phyloP scores from a whole-genome alignment of 2,329 filamentous ascomycete species.

The Teratosphaeria pseudoeucalypti region DNA sequence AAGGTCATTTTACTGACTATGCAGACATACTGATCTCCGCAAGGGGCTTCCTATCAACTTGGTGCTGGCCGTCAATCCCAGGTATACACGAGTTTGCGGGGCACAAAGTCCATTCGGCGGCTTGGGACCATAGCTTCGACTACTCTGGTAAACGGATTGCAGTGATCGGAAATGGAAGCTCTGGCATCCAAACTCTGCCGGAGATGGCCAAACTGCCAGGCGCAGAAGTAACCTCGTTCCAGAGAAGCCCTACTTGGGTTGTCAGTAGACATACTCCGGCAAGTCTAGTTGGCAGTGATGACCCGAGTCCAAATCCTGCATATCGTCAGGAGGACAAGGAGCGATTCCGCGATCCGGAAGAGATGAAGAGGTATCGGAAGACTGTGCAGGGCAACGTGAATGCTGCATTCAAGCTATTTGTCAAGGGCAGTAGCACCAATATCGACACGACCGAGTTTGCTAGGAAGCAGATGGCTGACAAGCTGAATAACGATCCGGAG shows the following conservation, averaged over 20 bases:
- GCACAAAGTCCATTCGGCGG: conserved; percentile 24
- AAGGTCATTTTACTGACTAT: conserved; percentile 16
- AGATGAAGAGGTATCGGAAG: conserved; percentile 34
- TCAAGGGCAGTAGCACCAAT: conserved; percentile 38
- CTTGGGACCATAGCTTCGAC: conserved; percentile 22
- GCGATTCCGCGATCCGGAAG: conserved; percentile 27
- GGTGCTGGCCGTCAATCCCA: conserved; percentile 26
- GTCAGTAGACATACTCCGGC: conserved; percentile 11
- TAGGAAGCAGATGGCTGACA: conserved; percentile 42
- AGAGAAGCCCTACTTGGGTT: conserved; percentile 30
- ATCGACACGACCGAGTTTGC: conserved; percentile 38
- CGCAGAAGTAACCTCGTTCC: conserved; percentile 23
- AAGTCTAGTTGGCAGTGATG: conserved; percentile 6
- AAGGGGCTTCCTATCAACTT: conserved; percentile 11
- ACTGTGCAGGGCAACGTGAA: conserved; percentile 36
- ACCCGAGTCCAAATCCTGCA: conserved; percentile 12
- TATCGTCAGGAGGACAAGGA: conserved; percentile 21
- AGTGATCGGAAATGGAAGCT: conserved; percentile 25
- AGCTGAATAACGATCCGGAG: conserved; percentile 44
- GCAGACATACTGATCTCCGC: conserved; percentile 29
- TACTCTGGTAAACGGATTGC: conserved; percentile 18
- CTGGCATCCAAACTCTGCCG: conserved; percentile 31
- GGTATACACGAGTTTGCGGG: conserved; percentile 27
- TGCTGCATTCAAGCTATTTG: conserved; percentile 33
- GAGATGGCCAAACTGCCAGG: conserved; percentile 22